phyloP scores from a whole-genome alignment of 257 asterid species.

The Ilex asprella region DNA sequence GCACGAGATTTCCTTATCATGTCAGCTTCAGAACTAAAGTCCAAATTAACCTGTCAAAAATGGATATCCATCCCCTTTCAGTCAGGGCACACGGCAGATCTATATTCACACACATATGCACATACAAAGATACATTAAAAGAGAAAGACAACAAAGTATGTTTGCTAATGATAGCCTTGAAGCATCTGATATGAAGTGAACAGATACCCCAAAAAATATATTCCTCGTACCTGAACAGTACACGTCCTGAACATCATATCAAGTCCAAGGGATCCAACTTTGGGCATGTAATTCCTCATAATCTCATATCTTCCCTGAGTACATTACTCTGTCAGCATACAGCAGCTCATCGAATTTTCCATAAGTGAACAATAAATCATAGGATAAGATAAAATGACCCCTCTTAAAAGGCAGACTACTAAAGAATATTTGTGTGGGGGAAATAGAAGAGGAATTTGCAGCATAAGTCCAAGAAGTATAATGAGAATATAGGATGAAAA shows the following conservation, averaged over 20 bases:
- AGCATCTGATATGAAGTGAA: background rate
- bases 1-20: slow-evolving; percentile 95
- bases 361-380: no score
- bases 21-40: slow-evolving; percentile 91
- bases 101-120: no score
- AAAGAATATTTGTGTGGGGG: no score
- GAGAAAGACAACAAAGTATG: no score
- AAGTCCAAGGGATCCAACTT: slow-evolving; percentile 95
- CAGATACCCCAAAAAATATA: slow-evolving; percentile 2
- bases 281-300: slow-evolving; percentile 95
- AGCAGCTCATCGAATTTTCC: slow-evolving; percentile 18
- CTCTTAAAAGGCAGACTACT: no score
- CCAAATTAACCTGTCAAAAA: slow-evolving; percentile 77
- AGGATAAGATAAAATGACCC: no score
- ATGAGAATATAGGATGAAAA: no score
- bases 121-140: no score
- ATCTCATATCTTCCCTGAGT: slow-evolving; percentile 90
- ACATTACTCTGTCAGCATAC: slow-evolving; percentile 21
- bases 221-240: slow-evolving; percentile 72
- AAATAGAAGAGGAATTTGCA: no score
- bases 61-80: no score
- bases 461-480: no score
- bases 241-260: slow-evolving; percentile 98
- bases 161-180: background rate
- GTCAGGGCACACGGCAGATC: no score